Evolutionary conservation across 495 filamentous ascomycete genomes (phyloP).

Genomic region (Hypoxylon fuscum): DNA sequence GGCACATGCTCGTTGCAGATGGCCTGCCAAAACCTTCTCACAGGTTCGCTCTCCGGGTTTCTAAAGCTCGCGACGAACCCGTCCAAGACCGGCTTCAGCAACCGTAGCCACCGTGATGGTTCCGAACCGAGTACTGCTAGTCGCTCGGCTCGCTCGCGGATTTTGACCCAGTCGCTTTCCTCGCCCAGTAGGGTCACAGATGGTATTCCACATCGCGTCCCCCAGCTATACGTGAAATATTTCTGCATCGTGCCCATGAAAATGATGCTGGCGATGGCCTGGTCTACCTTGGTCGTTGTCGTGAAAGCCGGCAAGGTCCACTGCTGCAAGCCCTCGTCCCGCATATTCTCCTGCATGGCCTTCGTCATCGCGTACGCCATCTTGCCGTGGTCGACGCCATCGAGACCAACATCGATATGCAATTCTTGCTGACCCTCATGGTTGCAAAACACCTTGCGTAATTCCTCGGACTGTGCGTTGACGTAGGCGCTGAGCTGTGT

Average conservation of each 20-base stretch:
- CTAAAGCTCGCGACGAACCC: constrained; percentile 48
- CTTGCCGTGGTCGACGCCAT: constrained; percentile 49
- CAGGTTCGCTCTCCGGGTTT: constrained; percentile 38
- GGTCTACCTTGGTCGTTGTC: constrained; percentile 54
- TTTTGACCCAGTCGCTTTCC: constrained; percentile 49
- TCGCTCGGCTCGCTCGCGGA: constrained; percentile 44
- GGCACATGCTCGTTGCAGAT: constrained; percentile 44
- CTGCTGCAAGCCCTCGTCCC: constrained; percentile 45
- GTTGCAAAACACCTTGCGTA: constrained; percentile 86
- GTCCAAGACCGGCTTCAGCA: constrained; percentile 46
- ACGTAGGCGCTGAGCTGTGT: constrained; percentile 66
- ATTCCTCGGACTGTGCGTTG: constrained; percentile 81
- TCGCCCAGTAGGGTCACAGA: constrained; percentile 54
- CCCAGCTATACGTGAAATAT: constrained; percentile 55
- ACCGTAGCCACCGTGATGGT: constrained; percentile 42
- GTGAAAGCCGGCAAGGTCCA: constrained; percentile 59
- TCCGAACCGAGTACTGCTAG: constrained; percentile 47
- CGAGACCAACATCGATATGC: constrained; percentile 47
- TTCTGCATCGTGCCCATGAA: constrained; percentile 59
- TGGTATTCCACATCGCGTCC: constrained; percentile 53
- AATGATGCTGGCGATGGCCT: constrained; percentile 52
- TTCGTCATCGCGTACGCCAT: constrained; percentile 52
- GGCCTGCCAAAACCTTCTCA: constrained; percentile 48
- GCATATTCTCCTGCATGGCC: constrained; percentile 47
- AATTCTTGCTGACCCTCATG: constrained; percentile 71